Base-by-base conservation (phyloP, 208 protist species). In the Crithidia bombi region DNA sequence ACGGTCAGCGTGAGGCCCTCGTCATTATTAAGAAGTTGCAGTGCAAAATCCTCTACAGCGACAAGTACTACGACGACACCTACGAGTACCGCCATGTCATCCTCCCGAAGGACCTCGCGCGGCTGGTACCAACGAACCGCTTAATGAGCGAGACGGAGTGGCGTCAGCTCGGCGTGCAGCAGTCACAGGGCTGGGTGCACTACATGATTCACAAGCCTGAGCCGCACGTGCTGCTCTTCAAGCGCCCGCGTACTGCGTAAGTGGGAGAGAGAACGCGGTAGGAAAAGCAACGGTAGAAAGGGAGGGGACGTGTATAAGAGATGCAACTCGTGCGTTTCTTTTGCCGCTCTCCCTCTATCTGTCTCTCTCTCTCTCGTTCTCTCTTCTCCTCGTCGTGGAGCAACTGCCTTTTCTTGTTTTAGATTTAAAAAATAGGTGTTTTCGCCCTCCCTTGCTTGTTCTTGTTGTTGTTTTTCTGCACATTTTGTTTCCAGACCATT, bases 61-160 rank as follows among this genome's bases (percentile, higher is more conserved):
- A 98, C 58, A 98, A 99, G 83, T 99, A 99, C 84, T 97, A 88
- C 79, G 98, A 99, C 54, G 90, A 93, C 57, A 65, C 81, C 46
- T 98, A 87, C 75, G 98, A 99, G 89, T 99, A 99, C 81, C 97
- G 98, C 38, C 98, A 99, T 72, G 98, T 99, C 5, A 99, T 99
- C 57, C 81, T 99, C 41, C 98, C 98, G 33, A 95, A 97, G 66
- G 97, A 99, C 36, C 86, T 99, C 26, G 83, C 88, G 17, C 88
- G 97, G 44, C 66, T 94, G 2, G 85, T 98, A 10, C 97, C 97
- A n/a, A 92, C 92, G 36, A 79, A 80, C 46, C 85, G 89, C 3
- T 73, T 99, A 10, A 96, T 99, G 87, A 89, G 83, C 5, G 98
- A 99, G 81, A 81, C 65, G 21, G 98, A 99, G 82, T 99, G 98